phyloP scores from a whole-genome alignment of 306 rosid genomes.

The Sphenostylis stenocarpa region DNA sequence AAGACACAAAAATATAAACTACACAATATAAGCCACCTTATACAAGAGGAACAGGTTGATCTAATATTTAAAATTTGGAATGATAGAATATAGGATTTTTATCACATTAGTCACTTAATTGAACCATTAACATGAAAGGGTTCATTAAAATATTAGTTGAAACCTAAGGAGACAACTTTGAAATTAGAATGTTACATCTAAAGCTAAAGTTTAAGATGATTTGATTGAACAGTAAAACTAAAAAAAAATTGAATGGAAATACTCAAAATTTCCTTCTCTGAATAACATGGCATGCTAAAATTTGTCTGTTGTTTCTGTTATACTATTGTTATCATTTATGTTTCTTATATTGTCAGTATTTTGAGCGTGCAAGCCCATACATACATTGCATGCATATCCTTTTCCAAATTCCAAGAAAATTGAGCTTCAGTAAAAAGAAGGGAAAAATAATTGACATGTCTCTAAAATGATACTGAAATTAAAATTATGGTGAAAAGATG shows the following conservation, averaged over 20 bases:
- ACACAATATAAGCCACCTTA: no score
- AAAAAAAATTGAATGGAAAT: neutral
- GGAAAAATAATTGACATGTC: neutral
- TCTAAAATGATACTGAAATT: conserved; percentile 13
- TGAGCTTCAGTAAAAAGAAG: neutral
- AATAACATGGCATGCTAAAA: no score
- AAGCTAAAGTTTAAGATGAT: neutral
- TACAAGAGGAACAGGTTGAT: neutral
- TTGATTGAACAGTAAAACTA: no score
- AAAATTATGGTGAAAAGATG: conserved; percentile 32
- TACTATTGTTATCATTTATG: neutral
- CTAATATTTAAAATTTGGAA: no score
- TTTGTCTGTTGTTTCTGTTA: no score
- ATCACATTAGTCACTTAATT: neutral
- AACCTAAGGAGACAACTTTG: neutral
- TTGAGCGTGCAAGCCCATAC: conserved; percentile 22
- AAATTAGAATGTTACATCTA: neutral
- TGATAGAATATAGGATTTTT: no score
- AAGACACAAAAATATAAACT: neutral
- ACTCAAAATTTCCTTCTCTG: neutral
- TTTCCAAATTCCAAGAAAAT: conserved; percentile 52
- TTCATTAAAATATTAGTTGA: neutral
- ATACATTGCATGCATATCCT: conserved; percentile 27
- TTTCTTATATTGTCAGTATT: conserved; percentile 40
- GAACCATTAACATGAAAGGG: neutral